Conservation (phyloP, 768 basidiomycete genomes). For the Suillus decipiens region DNA sequence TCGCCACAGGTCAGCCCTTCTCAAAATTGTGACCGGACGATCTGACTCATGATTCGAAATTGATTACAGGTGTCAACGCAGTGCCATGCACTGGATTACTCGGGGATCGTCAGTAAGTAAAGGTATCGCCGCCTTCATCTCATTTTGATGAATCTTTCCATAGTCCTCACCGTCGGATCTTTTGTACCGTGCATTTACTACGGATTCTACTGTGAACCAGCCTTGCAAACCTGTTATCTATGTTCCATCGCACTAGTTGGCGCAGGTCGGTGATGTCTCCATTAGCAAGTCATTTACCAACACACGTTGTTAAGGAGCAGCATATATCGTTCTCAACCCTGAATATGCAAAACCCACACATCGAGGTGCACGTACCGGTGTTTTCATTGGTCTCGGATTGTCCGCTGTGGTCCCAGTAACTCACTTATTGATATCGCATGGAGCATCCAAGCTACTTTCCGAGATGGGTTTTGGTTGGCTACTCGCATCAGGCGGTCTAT, state of each 20-base stretch:
- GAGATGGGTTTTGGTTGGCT: conserved; percentile 77
- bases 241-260: conserved; percentile 53
- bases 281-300: conserved; percentile 16
- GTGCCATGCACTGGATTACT: conserved; percentile 73
- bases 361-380: conserved; percentile 71
- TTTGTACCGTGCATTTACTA: conserved; percentile 79
- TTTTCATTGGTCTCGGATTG: conserved; percentile 80
- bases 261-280: conserved; percentile 47
- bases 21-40: neutral
- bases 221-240: conserved; percentile 57
- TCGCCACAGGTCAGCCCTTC: conserved; percentile 56
- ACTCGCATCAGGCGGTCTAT: conserved; percentile 66
- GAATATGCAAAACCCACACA: conserved; percentile 76
- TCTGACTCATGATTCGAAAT: conserved; percentile 7
- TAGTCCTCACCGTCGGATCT: conserved; percentile 74
- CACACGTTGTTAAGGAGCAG: conserved; percentile 46
- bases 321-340: conserved; percentile 78
- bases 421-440: conserved; percentile 64
- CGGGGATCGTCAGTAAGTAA: conserved; percentile 70
- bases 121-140: conserved; percentile 8
- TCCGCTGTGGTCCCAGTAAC: conserved; percentile 67
- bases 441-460: conserved; percentile 49
- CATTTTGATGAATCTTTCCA: conserved; percentile 13
- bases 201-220: conserved; percentile 69
- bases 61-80: conserved; percentile 51